A percentile compares a stretch with the other conserved stretches of the same genome.
These are phyloP conservation scores for Medicago arabica DNA, from an alignment of 306 rosid genomes.

Conservation along the genomic window DNA sequence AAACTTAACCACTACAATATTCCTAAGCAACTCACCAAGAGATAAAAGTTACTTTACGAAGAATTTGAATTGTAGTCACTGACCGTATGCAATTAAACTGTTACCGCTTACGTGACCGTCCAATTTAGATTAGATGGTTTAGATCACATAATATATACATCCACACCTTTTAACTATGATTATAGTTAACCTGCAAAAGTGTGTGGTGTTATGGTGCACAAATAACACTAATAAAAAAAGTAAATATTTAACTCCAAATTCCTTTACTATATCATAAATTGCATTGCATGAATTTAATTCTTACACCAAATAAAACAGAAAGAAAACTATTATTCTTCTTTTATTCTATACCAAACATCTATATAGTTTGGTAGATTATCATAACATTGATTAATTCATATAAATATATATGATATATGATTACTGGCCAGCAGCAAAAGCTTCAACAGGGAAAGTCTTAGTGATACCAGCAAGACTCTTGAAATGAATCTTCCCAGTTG, in stretches of 20 bases:
- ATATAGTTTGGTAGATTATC: neutral
- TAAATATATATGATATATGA: no score
- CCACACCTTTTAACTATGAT: no score
- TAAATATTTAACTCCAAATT: neutral
- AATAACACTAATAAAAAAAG: neutral
- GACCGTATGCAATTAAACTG: no score
- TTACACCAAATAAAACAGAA: slow-evolving; percentile 8
- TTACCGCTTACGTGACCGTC: no score
- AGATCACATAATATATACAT: neutral
- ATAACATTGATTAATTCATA: slow-evolving; percentile 6
- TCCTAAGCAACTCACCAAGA: no score
- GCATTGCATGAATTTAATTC: slow-evolving; percentile 26
- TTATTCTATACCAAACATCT: slow-evolving; percentile 34
- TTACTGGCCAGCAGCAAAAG: slow-evolving; percentile 89
- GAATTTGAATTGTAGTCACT: no score
- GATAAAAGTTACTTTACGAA: no score
- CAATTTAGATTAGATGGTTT: no score
- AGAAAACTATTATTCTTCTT: neutral
- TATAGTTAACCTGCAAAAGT: no score
- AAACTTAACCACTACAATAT: no score
- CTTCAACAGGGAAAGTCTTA: slow-evolving; percentile 84
- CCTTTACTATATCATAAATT: neutral
- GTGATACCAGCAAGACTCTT: slow-evolving; percentile 96
- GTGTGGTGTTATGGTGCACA: neutral
- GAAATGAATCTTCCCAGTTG: slow-evolving; percentile 80